A percentile compares a stretch with the other conserved stretches of the same genome.
Evolutionary conservation across 192 early-diverging fungal species (phyloP).

Genomic region (Geranomyces michiganensis): DNA sequence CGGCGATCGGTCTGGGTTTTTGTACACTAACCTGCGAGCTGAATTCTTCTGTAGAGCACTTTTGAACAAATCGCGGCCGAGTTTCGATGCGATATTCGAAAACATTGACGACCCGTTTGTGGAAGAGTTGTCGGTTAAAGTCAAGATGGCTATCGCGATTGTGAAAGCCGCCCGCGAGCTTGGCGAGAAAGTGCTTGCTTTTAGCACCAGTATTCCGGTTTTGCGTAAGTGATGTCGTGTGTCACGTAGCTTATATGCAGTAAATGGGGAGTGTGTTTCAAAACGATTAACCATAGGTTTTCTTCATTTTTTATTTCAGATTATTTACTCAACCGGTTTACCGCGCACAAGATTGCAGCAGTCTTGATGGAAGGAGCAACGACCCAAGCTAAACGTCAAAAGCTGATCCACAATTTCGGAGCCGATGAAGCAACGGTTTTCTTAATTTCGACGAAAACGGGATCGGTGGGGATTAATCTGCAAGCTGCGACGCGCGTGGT

Average conservation of each 20-base stretch:
- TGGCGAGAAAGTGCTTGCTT: constrained; percentile 74
- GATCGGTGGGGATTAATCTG: constrained; percentile 64
- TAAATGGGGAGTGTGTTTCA: neutral
- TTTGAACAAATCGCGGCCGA: too few relatives aligned
- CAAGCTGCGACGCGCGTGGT: constrained; percentile 59
- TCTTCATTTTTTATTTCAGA: neutral
- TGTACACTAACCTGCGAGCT: too few relatives aligned
- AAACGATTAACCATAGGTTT: neutral
- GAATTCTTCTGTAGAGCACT: too few relatives aligned
- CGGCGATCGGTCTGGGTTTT: too few relatives aligned
- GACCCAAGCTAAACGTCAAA: constrained; percentile 9
- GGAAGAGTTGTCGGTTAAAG: constrained; percentile 21
- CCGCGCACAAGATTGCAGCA: neutral
- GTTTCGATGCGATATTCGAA: too few relatives aligned
- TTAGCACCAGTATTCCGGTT: constrained; percentile 71
- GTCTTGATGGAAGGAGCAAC: constrained; percentile 9
- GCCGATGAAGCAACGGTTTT: neutral
- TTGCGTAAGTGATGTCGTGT: constrained; percentile 66
- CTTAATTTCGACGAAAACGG: constrained; percentile 35
- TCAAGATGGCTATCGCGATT: constrained; percentile 60
- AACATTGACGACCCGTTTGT: too few relatives aligned
- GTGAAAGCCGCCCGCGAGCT: constrained; percentile 44
- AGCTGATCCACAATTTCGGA: constrained; percentile 20
- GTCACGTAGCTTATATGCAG: neutral
- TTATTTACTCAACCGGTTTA: constrained; percentile 3